Conservation (phyloP, 352 stramenopile genomes). For the Phytopythium helicoides region DNA sequence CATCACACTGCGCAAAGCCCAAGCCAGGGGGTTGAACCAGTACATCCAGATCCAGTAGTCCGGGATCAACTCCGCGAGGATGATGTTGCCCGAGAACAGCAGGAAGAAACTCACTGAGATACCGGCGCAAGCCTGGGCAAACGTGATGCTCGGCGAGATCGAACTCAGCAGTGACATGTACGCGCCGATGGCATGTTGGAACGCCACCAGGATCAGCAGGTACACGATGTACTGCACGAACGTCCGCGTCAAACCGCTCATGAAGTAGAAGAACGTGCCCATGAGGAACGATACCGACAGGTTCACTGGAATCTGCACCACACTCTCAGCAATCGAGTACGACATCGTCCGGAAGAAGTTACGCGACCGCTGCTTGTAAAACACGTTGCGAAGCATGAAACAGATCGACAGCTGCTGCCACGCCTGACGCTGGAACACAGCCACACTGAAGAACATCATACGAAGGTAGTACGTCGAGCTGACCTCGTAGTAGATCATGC, state of each 20-base stretch:
- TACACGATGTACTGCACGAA: slow-evolving; percentile 68
- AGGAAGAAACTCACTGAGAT: slow-evolving; percentile 50
- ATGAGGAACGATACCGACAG: slow-evolving; percentile 59
- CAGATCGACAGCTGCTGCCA: slow-evolving; percentile 73
- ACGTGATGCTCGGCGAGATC: slow-evolving; percentile 31
- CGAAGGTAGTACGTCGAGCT: slow-evolving; percentile 56
- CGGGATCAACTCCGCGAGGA: slow-evolving; percentile 43
- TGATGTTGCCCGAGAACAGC: slow-evolving; percentile 59
- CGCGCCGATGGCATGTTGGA: slow-evolving; percentile 47
- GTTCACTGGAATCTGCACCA: slow-evolving; percentile 60
- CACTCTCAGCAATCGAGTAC: slow-evolving; percentile 68
- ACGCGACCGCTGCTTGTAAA: slow-evolving; percentile 86
- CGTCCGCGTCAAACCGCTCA: slow-evolving; percentile 63
- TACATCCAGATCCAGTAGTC: slow-evolving; percentile 52
- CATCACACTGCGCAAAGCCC: slow-evolving; percentile 36
- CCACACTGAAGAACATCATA: slow-evolving; percentile 73
- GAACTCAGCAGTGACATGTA: slow-evolving; percentile 47
- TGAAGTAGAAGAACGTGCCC: slow-evolving; percentile 76
- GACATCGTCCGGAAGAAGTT: slow-evolving; percentile 89
- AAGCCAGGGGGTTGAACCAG: slow-evolving; percentile 50
- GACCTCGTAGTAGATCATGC: slow-evolving; percentile 64
- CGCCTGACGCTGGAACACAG: slow-evolving; percentile 66
- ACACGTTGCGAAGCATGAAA: slow-evolving; percentile 77
- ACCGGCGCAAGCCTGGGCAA: slow-evolving; percentile 27
- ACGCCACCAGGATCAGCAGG: slow-evolving; percentile 59